Conservation (phyloP, 805 yeast genomes). For the Spathaspora arborariae region DNA sequence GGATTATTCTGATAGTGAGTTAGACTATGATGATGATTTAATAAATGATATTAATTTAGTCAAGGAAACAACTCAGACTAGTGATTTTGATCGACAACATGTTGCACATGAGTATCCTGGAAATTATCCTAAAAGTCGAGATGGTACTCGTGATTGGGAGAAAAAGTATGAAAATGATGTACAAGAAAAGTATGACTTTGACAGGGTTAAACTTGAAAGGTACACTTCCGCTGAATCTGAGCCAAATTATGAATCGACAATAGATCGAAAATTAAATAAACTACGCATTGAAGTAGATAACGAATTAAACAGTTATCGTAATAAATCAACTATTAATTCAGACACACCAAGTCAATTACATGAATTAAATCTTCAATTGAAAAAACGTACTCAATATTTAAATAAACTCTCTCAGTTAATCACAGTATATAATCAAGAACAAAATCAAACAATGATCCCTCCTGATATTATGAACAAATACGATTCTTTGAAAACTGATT, state of each 20-base stretch:
- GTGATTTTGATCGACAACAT: not conserved
- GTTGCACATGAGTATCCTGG: conserved; percentile 17
- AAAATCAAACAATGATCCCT: conserved; percentile 4
- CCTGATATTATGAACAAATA: conserved; percentile 14
- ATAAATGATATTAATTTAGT: not conserved
- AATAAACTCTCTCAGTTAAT: conserved; percentile 18
- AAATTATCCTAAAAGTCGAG: conserved; percentile 8
- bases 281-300: conserved; percentile 8
- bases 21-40: conserved; percentile 11
- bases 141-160: not conserved
- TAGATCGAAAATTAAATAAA: conserved; percentile 6
- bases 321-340: not conserved
- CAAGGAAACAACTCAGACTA: conserved; percentile 3
- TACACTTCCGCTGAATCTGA: not conserved
- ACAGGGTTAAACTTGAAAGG: not conserved
- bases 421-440: conserved; percentile 13
- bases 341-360: not conserved
- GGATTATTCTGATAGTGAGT: conserved; percentile 15
- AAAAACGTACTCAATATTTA: conserved; percentile 14
- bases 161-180: not conserved
- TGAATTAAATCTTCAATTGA: conserved; percentile 2
- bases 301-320: conserved; percentile 3
- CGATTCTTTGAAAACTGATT: conserved; percentile 20
- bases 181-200: not conserved
- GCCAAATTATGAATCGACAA: not conserved